Conservation (phyloP, 1,139 yeast genomes). For the Geotrichum histeridarum region DNA sequence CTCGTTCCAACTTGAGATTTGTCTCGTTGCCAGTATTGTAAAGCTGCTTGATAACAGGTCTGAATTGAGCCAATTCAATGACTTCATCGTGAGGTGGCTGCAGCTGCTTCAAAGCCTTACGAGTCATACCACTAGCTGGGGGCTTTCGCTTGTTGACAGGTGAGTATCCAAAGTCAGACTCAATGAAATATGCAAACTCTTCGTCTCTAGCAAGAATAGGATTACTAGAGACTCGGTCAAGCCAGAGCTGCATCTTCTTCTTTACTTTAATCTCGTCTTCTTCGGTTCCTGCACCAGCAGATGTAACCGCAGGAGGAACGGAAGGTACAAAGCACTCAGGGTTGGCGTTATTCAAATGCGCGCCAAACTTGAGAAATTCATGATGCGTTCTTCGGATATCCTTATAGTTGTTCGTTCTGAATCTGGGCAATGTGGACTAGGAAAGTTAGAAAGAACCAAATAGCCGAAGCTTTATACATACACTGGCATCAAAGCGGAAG, state of each 20-base stretch:
- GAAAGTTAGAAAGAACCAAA: neutral
- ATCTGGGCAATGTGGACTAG: slow-evolving; percentile 63
- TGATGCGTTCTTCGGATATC: slow-evolving; percentile 76
- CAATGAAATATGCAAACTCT: slow-evolving; percentile 82
- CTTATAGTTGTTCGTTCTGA: slow-evolving; percentile 63
- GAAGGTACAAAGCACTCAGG: slow-evolving; percentile 93
- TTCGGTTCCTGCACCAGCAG: slow-evolving; percentile 77
- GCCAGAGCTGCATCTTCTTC: slow-evolving; percentile 76
- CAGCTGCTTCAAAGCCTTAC: slow-evolving; percentile 86
- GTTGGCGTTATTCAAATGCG: slow-evolving; percentile 70
- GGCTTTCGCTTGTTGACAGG: slow-evolving; percentile 45
- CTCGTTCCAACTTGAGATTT: slow-evolving; percentile 50
- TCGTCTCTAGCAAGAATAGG: slow-evolving; percentile 81
- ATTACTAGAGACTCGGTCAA: slow-evolving; percentile 63
- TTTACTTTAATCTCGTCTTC: slow-evolving; percentile 65
- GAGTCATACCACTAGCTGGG: slow-evolving; percentile 76
- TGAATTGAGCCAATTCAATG: slow-evolving; percentile 69
- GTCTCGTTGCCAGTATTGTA: slow-evolving; percentile 59
- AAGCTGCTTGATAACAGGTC: slow-evolving; percentile 78
- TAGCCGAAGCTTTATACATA: neutral
- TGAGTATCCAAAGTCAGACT: slow-evolving; percentile 69
- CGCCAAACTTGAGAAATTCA: slow-evolving; percentile 73
- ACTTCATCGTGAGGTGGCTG: slow-evolving; percentile 89
- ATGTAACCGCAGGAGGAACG: slow-evolving; percentile 66
- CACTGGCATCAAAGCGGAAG: slow-evolving; percentile 44